phyloP scores from a whole-genome alignment of 139 green algal genomes.

The Haematococcus sp. region DNA sequence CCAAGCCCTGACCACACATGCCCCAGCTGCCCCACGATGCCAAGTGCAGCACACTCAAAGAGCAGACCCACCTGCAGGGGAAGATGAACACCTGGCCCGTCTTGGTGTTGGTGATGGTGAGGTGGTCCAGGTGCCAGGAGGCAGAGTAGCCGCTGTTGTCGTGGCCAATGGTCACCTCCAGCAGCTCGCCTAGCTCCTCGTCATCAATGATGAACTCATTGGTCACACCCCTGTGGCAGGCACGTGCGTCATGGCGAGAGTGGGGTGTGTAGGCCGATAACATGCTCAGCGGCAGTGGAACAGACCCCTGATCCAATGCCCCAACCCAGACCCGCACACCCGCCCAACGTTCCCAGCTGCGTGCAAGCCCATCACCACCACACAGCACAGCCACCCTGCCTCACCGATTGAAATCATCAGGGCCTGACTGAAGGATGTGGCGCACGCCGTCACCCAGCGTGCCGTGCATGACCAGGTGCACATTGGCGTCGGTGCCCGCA shows the following conservation, averaged over 20 bases:
- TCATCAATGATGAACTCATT: slow-evolving; percentile 48
- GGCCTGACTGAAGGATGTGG: slow-evolving; percentile 42
- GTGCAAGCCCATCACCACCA: too few species aligned
- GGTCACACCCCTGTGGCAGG: slow-evolving; percentile 18
- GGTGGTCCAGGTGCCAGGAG: slow-evolving; percentile 56
- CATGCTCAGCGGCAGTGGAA: neutral
- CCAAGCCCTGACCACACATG: too few species aligned
- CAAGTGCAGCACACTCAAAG: too few species aligned
- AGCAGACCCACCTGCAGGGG: slow-evolving; percentile 29
- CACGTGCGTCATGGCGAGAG: too few species aligned
- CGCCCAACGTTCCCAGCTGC: too few species aligned
- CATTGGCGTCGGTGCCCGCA: slow-evolving; percentile 58
- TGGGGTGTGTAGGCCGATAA: neutral
- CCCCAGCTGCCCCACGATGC: too few species aligned
- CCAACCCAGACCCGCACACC: too few species aligned
- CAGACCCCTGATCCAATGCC: too few species aligned
- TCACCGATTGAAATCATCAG: slow-evolving; percentile 51
- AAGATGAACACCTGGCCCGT: slow-evolving; percentile 39
- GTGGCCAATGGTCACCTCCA: slow-evolving; percentile 47
- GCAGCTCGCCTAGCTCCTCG: slow-evolving; percentile 49
- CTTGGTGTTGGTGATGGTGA: slow-evolving; percentile 47
- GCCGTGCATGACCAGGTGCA: slow-evolving; percentile 44
- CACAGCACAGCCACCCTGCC: neutral
- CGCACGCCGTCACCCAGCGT: slow-evolving; percentile 13
- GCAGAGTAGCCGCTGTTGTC: slow-evolving; percentile 41